phyloP scores from a whole-genome alignment of 768 basidiomycete genomes.

The Porphyrellus cyaneotinctus region DNA sequence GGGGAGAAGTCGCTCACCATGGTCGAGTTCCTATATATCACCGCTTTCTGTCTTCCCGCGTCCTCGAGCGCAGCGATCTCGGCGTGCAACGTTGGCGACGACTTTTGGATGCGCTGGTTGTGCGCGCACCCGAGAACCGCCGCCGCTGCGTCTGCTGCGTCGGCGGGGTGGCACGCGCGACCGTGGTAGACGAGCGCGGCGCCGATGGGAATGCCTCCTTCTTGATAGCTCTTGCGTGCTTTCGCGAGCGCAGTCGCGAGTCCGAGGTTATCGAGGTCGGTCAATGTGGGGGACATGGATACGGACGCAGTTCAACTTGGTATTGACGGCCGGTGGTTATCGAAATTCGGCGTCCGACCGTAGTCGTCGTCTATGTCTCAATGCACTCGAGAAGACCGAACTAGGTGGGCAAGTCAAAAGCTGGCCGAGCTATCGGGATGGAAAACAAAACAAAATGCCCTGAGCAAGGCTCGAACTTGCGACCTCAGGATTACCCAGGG shows the following conservation, averaged over 20 bases:
- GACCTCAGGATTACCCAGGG: constrained; percentile 48
- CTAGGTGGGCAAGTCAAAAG: no score
- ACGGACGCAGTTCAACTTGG: no score
- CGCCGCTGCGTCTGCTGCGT: not conserved
- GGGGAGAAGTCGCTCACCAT: not conserved
- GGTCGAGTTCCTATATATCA: constrained; percentile 44
- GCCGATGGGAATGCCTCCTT: constrained; percentile 66
- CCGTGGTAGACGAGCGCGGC: constrained; percentile 43
- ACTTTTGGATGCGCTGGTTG: constrained; percentile 44
- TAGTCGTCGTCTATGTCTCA: no score
- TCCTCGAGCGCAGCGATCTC: constrained; percentile 50
- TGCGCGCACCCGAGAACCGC: constrained; percentile 40
- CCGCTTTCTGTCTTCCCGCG: constrained; percentile 46
- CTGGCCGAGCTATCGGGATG: no score
- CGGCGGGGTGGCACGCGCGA: no score
- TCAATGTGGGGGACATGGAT: not conserved
- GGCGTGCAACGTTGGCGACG: constrained; percentile 41
- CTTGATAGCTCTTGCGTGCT: constrained; percentile 42
- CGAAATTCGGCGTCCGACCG: no score
- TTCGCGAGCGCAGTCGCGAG: constrained; percentile 35
- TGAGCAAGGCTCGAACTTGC: constrained; percentile 58
- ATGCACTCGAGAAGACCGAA: no score
- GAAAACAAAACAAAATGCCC: constrained; percentile 36
- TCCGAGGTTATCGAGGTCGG: constrained; percentile 28
- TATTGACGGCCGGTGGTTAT: no score